These are phyloP conservation scores for Mortierella sp. DNA, from an alignment of 371 early-diverging fungal species.

Conservation along the genomic window DNA sequence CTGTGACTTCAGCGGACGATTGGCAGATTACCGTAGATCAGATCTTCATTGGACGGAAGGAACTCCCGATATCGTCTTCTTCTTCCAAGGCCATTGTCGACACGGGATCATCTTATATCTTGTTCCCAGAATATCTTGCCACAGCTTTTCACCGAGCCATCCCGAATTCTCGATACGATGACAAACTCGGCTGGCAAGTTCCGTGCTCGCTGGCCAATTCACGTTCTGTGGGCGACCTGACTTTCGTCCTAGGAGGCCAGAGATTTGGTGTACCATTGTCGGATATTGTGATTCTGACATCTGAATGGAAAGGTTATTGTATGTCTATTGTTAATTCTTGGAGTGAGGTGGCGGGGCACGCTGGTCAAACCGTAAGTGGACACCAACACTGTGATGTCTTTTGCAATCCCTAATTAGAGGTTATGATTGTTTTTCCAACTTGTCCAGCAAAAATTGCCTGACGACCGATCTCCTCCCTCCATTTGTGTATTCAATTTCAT, in stretches of 20 bases:
- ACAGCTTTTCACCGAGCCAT: conserved; percentile 38
- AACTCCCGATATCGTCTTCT: conserved; percentile 14
- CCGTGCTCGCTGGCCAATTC: conserved; percentile 41
- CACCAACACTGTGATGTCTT: too few species aligned
- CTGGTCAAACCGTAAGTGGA: conserved; percentile 28
- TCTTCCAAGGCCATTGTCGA: conserved; percentile 41
- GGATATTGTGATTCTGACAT: conserved; percentile 45
- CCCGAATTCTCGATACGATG: conserved; percentile 43
- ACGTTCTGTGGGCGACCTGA: conserved; percentile 29
- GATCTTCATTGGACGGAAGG: conserved; percentile 31
- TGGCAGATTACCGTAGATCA: conserved; percentile 37
- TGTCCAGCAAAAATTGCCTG: too few species aligned
- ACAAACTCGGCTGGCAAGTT: conserved; percentile 39
- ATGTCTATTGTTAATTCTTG: conserved; percentile 43
- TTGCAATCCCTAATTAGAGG: too few species aligned
- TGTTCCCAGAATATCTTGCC: conserved; percentile 45
- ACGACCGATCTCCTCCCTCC: too few species aligned
- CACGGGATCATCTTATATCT: conserved; percentile 48
- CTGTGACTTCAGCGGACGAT: conserved; percentile 32
- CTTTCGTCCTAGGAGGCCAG: conserved; percentile 30
- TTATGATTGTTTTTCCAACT: too few species aligned
- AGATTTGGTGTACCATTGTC: conserved; percentile 41
- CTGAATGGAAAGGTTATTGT: conserved; percentile 35
- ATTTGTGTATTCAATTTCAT: too few species aligned
- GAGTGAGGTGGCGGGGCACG: conserved; percentile 33